phyloP scores from a whole-genome alignment of 805 yeast genomes.

The Lipomyces sp. region DNA sequence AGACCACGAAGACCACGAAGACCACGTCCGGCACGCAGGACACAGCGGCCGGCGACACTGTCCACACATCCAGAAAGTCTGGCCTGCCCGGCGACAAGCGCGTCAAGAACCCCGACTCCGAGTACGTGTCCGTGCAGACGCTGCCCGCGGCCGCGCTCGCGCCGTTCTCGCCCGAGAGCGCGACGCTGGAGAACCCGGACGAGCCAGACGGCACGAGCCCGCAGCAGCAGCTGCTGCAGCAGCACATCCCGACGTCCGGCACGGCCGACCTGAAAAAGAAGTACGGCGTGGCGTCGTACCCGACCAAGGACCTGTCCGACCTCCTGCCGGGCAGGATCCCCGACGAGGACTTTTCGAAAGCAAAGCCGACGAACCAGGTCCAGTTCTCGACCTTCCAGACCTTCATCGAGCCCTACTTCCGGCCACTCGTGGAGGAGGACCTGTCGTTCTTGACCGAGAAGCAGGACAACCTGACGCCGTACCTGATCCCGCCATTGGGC shows the following conservation, averaged over 20 bases:
- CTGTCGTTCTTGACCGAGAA: slow-evolving; percentile 62
- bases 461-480: slow-evolving; percentile 45
- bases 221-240: background rate
- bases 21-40: too few relatives aligned
- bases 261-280: slow-evolving; percentile 69
- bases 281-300: slow-evolving; percentile 89
- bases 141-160: slow-evolving; percentile 26
- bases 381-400: slow-evolving; percentile 85
- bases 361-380: slow-evolving; percentile 85
- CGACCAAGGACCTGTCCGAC: slow-evolving; percentile 68
- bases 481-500: slow-evolving; percentile 77
- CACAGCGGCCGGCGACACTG: too few relatives aligned
- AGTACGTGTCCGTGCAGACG: slow-evolving; percentile 26
- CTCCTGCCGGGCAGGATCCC: slow-evolving; percentile 87
- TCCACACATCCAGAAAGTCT: too few relatives aligned
- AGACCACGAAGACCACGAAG: too few relatives aligned
- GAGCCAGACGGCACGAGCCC: background rate
- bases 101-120: slow-evolving; percentile 24
- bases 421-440: slow-evolving; percentile 78
- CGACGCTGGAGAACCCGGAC: slow-evolving; percentile 5
- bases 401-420: slow-evolving; percentile 79
- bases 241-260: slow-evolving; percentile 54
- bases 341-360: slow-evolving; percentile 75
- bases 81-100: background rate
- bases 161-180: too few relatives aligned